Conservation (phyloP, 352 stramenopile species). For the Phytopythium sindhum region DNA sequence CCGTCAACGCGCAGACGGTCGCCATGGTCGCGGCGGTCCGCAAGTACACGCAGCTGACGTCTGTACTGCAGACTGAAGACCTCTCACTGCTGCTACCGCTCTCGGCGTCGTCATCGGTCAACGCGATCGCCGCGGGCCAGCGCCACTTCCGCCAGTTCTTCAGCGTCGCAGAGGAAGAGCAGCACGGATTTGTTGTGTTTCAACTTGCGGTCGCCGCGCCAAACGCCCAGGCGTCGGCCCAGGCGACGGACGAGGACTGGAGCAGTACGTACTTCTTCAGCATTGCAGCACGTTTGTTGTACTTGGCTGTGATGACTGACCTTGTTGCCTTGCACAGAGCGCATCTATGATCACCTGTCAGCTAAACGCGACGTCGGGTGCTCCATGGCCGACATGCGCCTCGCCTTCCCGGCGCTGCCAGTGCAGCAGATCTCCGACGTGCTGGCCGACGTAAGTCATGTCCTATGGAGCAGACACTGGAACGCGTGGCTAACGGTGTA, state of each 20-base stretch:
- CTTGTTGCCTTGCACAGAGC: slow-evolving; percentile 15
- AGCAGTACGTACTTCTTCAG: slow-evolving; percentile 24
- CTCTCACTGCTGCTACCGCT: slow-evolving; percentile 42
- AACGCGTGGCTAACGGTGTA: not conserved
- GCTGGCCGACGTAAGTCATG: slow-evolving; percentile 44
- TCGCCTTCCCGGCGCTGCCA: slow-evolving; percentile 45
- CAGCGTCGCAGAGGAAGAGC: slow-evolving; percentile 48
- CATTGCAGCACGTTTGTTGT: not conserved
- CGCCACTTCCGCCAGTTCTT: slow-evolving; percentile 63
- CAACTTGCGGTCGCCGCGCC: slow-evolving; percentile 28
- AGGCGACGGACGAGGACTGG: slow-evolving; percentile 46
- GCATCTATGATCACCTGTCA: slow-evolving; percentile 39
- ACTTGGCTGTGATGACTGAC: not conserved
- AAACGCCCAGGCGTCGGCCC: slow-evolving; percentile 5
- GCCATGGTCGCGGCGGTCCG: slow-evolving; percentile 44
- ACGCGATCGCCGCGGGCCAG: slow-evolving; percentile 23
- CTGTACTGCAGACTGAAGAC: slow-evolving; percentile 51
- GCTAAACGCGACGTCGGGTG: slow-evolving; percentile 31
- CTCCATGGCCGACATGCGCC: slow-evolving; percentile 51
- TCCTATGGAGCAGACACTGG: not conserved
- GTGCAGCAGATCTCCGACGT: slow-evolving; percentile 50
- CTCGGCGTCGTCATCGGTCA: slow-evolving; percentile 12
- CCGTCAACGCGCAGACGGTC: slow-evolving; percentile 46
- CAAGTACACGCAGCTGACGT: slow-evolving; percentile 57
- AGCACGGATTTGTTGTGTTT: slow-evolving; percentile 57